Evolutionary conservation across 257 asterid genomes (phyloP).

Genomic region (Capsicum pubescens): DNA sequence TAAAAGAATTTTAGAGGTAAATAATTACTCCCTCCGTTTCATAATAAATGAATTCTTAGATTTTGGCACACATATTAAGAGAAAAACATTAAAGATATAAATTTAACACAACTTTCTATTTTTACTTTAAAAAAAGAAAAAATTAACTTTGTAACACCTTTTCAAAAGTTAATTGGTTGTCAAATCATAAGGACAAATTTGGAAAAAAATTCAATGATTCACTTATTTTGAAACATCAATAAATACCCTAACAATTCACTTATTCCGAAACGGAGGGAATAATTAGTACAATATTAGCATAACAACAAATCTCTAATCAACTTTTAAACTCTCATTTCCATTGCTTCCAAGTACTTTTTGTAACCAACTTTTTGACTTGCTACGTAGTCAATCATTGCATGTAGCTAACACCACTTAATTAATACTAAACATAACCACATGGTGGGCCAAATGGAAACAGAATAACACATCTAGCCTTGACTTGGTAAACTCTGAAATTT

Average conservation of each 20-base stretch:
- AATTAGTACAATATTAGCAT: not conserved
- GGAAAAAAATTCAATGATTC: too few relatives aligned
- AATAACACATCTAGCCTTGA: conserved; percentile 23
- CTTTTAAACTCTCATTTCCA: conserved; percentile 7
- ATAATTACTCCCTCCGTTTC: not conserved
- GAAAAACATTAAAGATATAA: too few relatives aligned
- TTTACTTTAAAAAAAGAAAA: too few relatives aligned
- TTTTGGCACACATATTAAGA: too few relatives aligned
- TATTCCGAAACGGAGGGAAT: too few relatives aligned
- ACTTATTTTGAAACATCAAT: too few relatives aligned
- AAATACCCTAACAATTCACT: too few relatives aligned
- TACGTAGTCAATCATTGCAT: conserved; percentile 5
- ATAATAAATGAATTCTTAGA: too few relatives aligned
- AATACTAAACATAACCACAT: conserved; percentile 33
- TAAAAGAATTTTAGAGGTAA: conserved; percentile 67
- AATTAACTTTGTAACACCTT: too few relatives aligned
- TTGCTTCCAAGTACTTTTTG: not conserved
- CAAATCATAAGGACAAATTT: too few relatives aligned
- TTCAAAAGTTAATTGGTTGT: too few relatives aligned
- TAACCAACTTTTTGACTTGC: not conserved
- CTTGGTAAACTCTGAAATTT: not conserved
- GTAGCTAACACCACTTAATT: not conserved
- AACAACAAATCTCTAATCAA: not conserved
- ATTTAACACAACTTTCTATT: too few relatives aligned
- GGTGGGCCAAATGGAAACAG: conserved; percentile 30